These are phyloP conservation scores for Lipomyces chichibuensis DNA, from an alignment of 805 yeast species.

Conservation along the genomic window DNA sequence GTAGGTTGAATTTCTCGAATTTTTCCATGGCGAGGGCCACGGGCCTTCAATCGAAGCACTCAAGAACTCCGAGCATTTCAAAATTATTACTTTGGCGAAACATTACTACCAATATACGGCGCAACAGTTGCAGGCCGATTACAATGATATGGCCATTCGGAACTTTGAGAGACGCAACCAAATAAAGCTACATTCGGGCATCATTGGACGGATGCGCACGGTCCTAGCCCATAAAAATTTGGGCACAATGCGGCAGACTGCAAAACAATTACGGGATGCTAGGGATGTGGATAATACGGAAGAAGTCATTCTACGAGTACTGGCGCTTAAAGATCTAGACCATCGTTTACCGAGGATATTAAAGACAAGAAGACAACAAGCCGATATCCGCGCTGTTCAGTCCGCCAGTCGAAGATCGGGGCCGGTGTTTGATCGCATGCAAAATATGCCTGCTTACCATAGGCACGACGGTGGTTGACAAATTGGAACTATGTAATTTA, in stretches of 20 bases:
- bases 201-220: constrained; percentile 45
- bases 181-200: background rate
- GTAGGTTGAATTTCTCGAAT: constrained; percentile 57
- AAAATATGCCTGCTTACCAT: constrained; percentile 15
- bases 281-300: constrained; percentile 55
- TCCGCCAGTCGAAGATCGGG: constrained; percentile 4
- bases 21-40: constrained; percentile 78
- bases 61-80: constrained; percentile 44
- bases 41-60: constrained; percentile 73
- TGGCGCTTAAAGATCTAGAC: constrained; percentile 66
- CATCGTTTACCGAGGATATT: constrained; percentile 62
- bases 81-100: constrained; percentile 14
- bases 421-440: constrained; percentile 18
- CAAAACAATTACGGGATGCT: constrained; percentile 52
- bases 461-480: background rate
- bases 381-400: constrained; percentile 42
- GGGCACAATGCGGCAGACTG: constrained; percentile 54
- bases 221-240: constrained; percentile 73
- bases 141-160: constrained; percentile 60
- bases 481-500: background rate
- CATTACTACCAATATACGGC: constrained; percentile 58
- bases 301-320: constrained; percentile 70
- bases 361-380: constrained; percentile 62
- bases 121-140: constrained; percentile 56
- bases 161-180: constrained; percentile 47